Conservation (phyloP, 1,139 yeast genomes). For the Pichia sp. region DNA sequence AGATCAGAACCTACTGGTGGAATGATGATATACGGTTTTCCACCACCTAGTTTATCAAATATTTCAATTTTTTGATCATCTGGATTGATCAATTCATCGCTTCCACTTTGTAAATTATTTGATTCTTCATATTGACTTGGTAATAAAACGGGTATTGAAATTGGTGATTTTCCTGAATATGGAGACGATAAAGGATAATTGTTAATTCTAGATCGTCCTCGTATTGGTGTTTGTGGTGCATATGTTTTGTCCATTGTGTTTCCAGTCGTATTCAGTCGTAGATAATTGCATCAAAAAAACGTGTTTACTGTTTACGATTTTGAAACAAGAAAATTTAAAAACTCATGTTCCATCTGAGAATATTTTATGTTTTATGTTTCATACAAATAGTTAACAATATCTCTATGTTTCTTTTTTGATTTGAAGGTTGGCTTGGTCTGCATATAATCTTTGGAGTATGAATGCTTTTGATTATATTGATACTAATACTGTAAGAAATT, state of each 20-base stretch:
- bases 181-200: conserved; percentile 14
- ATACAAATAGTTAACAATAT: no score
- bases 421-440: background rate
- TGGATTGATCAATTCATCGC: background rate
- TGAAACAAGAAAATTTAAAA: background rate
- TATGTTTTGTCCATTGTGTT: background rate
- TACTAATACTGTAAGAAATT: background rate
- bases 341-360: background rate
- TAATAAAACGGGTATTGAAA: conserved; percentile 10
- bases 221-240: background rate
- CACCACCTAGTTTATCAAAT: conserved; percentile 2
- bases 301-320: background rate
- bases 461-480: background rate
- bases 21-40: background rate
- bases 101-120: background rate
- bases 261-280: background rate
- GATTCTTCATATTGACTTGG: conserved; percentile 3
- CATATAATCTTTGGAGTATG: background rate
- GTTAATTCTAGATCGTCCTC: background rate
- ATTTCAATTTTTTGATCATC: conserved; percentile 1
- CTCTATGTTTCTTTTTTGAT: no score
- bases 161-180: conserved; percentile 15
- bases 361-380: background rate
- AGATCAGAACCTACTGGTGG: conserved; percentile 10
- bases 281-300: background rate